phyloP scores from a whole-genome alignment of 768 basidiomycete genomes.

The Tubosaeta sp. region DNA sequence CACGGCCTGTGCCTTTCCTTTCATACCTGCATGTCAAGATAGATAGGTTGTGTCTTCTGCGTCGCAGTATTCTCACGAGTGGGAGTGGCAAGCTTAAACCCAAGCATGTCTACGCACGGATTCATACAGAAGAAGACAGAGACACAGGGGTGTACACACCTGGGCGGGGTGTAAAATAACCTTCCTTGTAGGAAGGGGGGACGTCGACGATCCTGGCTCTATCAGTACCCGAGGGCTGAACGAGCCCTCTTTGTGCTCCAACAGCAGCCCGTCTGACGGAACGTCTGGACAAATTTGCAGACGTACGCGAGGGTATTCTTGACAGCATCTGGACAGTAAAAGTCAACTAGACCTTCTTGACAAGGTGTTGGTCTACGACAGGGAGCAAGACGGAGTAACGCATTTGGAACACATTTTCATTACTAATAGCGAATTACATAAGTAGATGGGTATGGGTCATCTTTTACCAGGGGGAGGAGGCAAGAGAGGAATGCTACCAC shows the following conservation, averaged over 20 bases:
- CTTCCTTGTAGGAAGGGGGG: conserved; percentile 67
- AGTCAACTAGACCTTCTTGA: conserved; percentile 3
- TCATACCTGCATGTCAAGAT: conserved; percentile 93
- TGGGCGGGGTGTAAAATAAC: conserved; percentile 63
- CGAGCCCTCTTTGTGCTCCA: conserved; percentile 52
- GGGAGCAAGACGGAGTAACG: conserved; percentile 5
- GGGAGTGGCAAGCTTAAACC: conserved; percentile 74
- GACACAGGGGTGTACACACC: conserved; percentile 39
- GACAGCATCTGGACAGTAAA: conserved; percentile 47
- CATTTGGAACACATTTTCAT: conserved; percentile 1
- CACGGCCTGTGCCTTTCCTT: not conserved
- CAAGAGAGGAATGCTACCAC: conserved; percentile 58
- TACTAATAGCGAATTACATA: conserved; percentile 14
- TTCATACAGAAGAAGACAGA: not conserved
- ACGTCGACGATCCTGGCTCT: conserved; percentile 80
- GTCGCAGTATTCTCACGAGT: conserved; percentile 52
- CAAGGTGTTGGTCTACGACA: conserved; percentile 10
- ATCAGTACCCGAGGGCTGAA: conserved; percentile 80
- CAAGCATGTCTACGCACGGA: conserved; percentile 67
- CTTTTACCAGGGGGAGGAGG: conserved; percentile 76
- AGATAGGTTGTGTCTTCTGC: conserved; percentile 81
- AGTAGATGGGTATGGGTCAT: conserved; percentile 16
- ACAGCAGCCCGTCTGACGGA: conserved; percentile 19
- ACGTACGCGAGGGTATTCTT: conserved; percentile 42
- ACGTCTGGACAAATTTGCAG: conserved; percentile 25